A percentile compares a stretch with the other conserved stretches of the same genome.
Conservation (phyloP, 805 yeast species). For the Dipodascopsis tothii region DNA sequence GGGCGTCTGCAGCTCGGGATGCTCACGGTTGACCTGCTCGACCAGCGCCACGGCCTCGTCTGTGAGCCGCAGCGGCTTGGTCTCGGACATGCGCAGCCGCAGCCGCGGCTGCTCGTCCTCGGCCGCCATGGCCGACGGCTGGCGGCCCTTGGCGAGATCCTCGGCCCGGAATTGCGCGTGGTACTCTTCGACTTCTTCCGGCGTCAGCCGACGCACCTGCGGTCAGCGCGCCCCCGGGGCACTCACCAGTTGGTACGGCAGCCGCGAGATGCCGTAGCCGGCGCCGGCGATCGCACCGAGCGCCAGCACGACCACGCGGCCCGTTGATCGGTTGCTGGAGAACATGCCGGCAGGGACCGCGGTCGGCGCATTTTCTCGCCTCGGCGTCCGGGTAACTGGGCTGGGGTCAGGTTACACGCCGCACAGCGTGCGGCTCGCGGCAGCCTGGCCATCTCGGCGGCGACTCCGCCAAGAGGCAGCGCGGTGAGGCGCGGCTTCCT, state of each 20-base stretch:
- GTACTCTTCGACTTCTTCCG: neutral
- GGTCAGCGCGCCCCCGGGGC: neutral
- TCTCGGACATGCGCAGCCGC: neutral
- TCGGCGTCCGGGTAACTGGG: too few species aligned
- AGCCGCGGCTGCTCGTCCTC: too few species aligned
- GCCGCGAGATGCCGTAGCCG: neutral
- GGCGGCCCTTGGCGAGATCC: neutral
- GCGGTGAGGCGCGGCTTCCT: too few species aligned
- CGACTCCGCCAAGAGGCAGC: too few species aligned
- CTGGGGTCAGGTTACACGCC: too few species aligned
- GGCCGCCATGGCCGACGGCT: neutral
- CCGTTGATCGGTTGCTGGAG: neutral
- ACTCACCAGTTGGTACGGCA: neutral
- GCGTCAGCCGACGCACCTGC: neutral
- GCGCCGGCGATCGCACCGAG: neutral
- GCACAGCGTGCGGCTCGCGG: too few species aligned
- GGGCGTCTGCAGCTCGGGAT: too few species aligned
- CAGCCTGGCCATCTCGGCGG: too few species aligned
- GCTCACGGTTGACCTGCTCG: neutral
- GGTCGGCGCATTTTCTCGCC: too few species aligned
- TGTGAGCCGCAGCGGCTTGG: neutral
- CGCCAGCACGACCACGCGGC: neutral
- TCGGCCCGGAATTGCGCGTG: neutral
- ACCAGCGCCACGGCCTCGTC: neutral
- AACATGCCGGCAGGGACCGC: too few species aligned